These are phyloP conservation scores for Mucor indicus DNA, from an alignment of 371 early-diverging fungal species.

Conservation along the genomic window DNA sequence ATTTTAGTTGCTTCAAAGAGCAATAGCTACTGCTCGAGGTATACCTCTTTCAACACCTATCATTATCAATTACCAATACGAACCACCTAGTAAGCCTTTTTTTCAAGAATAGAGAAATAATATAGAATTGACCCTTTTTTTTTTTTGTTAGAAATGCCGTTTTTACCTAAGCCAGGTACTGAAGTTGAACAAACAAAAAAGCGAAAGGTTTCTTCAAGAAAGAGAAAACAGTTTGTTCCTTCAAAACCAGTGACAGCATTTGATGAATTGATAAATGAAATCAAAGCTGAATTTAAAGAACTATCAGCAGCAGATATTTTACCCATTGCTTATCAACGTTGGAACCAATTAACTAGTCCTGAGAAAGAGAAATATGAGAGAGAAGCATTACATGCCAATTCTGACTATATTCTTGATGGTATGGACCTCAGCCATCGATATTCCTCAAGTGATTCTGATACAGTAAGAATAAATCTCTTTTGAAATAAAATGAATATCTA, in stretches of 20 bases:
- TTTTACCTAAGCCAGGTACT: too few species aligned
- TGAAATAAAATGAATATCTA: too few species aligned
- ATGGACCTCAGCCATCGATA: too few species aligned
- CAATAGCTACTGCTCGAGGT: conserved; percentile 36
- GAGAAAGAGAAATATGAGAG: conserved; percentile 19
- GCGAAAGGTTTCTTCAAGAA: too few species aligned
- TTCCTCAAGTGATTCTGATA: too few species aligned
- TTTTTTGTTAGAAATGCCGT: too few species aligned
- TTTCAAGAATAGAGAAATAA: too few species aligned
- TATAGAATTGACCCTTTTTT: too few species aligned
- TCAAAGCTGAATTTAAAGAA: background rate
- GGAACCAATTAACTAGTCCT: conserved; percentile 1
- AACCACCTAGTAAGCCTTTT: too few species aligned
- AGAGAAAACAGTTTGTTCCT: conserved; percentile 11
- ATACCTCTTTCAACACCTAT: conserved; percentile 26
- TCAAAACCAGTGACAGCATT: conserved; percentile 16
- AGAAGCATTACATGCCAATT: conserved; percentile 19
- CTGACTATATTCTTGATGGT: too few species aligned
- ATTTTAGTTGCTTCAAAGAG: conserved; percentile 43
- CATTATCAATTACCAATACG: conserved; percentile 11
- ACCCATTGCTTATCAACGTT: conserved; percentile 2
- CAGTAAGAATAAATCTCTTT: too few species aligned
- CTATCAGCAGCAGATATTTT: background rate
- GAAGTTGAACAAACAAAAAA: too few species aligned
- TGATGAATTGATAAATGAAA: conserved; percentile 11